Evolutionary conservation across 2,329 filamentous ascomycete species (phyloP).

Genomic region (Scorias spongiosa): DNA sequence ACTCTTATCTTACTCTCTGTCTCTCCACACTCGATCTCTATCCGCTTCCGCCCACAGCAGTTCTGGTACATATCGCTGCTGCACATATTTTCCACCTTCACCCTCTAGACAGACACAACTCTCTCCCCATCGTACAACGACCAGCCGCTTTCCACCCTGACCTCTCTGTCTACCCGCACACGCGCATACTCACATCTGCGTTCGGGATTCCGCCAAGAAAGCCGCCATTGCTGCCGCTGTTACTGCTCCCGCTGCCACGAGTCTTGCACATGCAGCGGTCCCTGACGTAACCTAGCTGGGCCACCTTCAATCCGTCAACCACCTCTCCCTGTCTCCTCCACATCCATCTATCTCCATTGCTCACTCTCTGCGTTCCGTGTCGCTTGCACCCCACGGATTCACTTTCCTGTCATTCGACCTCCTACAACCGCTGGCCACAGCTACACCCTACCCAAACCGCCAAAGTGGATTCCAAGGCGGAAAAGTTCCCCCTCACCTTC

Average conservation of each 20-base stretch:
- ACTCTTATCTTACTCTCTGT: no score
- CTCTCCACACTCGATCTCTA: no score
- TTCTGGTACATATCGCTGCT: background rate
- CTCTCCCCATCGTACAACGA: background rate
- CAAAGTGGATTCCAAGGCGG: slow-evolving; percentile 19
- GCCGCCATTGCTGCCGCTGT: background rate
- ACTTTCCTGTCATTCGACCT: no score
- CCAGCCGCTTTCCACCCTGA: background rate
- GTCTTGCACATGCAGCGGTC: background rate
- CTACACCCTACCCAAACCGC: slow-evolving; percentile 1
- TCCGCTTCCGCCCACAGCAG: background rate
- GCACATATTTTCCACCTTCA: background rate
- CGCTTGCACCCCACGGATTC: no score
- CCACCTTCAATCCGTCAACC: no score
- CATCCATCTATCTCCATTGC: no score
- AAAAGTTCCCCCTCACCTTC: slow-evolving; percentile 3
- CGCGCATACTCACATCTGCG: background rate
- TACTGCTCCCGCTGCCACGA: background rate
- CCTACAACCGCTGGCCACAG: no score
- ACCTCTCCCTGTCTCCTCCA: no score
- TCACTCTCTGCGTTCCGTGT: no score
- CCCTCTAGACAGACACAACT: background rate
- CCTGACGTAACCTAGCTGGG: background rate
- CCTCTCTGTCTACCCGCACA: background rate
- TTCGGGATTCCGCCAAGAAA: background rate